Evolutionary conservation across 306 rosid genomes (phyloP), one percentile per base, ranked within the genome.

Genomic region (Gastrolobium bilobum): DNA sequence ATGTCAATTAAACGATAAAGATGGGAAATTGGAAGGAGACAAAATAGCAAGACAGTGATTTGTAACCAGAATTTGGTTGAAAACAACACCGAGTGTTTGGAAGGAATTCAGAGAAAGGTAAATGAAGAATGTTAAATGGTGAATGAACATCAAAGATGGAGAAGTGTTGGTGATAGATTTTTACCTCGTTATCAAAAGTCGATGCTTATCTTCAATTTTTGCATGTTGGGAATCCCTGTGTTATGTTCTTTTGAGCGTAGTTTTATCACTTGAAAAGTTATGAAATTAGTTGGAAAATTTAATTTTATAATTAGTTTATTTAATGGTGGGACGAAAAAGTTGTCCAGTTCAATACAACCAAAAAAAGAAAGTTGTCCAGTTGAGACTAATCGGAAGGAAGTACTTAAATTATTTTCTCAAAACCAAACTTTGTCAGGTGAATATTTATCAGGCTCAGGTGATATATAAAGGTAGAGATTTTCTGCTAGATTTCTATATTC

Each of bases 51-150:
- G 59, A 29, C 10, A 38, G 15, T 11, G 40, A 15, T 7, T 38
- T 42, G 40, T 13, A 54, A 79, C 86, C 66, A 69, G 75, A 85
- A 64, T 71, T 73, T 77, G 88, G 85, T 34, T 77, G 85, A 66
- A 89, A 78, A 50, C 72, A n/a, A n/a, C n/a, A n/a, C n/a, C n/a
- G n/a, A n/a, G n/a, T n/a, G 50, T 7, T 51, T n/a, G 51, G 63
- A 14, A 76, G 43, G 54, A 79, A 70, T 54, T 81, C 61, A 53
- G 37, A 14, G 14, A 35, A 84, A 47, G 0, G 14, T 4, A 11
- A 2, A 2, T 30, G 44, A 51, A 39, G 26, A 65, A 51, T 8
- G 29, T 5, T 73, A 26, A 26, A 26, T 5, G 39, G 14, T 48
- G 63, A 30, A 60, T 9, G 26, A 39, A 43, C 47, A 29, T 34